Evolutionary conservation across 2,329 filamentous ascomycete species (phyloP).

Genomic region (Mycosphaerella arachidis): DNA sequence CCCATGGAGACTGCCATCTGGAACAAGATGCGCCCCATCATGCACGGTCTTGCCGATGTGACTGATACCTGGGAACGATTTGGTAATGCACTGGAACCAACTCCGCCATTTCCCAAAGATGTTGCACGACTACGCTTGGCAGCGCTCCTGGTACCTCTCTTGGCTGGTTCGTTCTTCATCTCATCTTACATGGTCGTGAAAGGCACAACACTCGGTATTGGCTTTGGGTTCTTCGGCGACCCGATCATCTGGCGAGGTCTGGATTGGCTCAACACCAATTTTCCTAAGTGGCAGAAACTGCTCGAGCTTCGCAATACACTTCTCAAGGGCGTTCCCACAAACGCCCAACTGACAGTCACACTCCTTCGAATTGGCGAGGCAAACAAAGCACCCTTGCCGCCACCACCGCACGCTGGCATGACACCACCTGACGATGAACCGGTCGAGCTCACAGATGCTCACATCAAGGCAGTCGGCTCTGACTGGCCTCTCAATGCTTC

Average conservation of each 20-base stretch:
- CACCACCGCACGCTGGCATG: constrained; percentile 45
- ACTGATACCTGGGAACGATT: constrained; percentile 62
- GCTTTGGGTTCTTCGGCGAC: constrained; percentile 75
- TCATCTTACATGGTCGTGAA: constrained; percentile 56
- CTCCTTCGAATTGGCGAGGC: constrained; percentile 76
- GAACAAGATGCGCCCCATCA: constrained; percentile 68
- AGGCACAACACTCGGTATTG: constrained; percentile 60
- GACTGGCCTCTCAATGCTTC: constrained; percentile 58
- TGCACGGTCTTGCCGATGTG: constrained; percentile 60
- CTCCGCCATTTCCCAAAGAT: constrained; percentile 45
- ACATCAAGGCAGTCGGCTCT: constrained; percentile 50
- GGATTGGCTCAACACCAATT: constrained; percentile 54
- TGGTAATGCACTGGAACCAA: constrained; percentile 52
- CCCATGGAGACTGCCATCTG: constrained; percentile 74
- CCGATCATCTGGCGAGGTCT: constrained; percentile 63
- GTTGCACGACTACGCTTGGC: constrained; percentile 44
- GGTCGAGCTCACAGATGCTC: constrained; percentile 46
- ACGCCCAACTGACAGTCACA: constrained; percentile 77
- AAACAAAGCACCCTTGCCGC: constrained; percentile 72
- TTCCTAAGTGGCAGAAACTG: constrained; percentile 70
- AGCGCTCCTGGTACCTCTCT: constrained; percentile 41
- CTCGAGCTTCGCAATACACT: constrained; percentile 70
- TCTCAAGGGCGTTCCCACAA: constrained; percentile 77
- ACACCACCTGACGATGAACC: constrained; percentile 47
- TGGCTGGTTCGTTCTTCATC: constrained; percentile 42